Base-by-base conservation (phyloP, 768 basidiomycete species). In the Leccinum pellstonianum region DNA sequence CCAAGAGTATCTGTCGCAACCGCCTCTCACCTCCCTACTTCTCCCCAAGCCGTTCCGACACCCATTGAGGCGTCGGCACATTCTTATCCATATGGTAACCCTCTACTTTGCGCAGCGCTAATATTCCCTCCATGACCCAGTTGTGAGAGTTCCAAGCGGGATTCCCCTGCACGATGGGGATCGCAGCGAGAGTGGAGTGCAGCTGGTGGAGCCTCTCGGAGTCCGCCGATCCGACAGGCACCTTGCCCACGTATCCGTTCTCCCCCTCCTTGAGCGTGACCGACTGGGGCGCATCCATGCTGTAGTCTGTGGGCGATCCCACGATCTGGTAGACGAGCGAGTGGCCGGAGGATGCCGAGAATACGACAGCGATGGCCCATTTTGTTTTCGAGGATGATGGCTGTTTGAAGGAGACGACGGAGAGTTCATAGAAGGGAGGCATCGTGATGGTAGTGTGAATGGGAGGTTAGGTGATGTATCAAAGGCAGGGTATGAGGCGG, bases 381-480 rank as follows among this genome's bases (percentile, higher is more conserved):
- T 52, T 64, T 8, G 66, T 49, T 58, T 61, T 65, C 15, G 65
- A 56, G 2, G 65, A 53, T n/a, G 69, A 62, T 29, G 63, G 38
- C 35, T 68, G 66, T 3, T 49, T 52, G 55, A 73, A 73, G 46
- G 66, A 68, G 53, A 65, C 73, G 48, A 73, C 65, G 6, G 73
- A 52, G 54, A 73, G 63, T 48, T 73, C 72, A 58, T 75, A 73
- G 58, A 72, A 73, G 19, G 72, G 72, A 43, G 72, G 73, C 72
- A 73, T 73, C 11, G 53, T 56, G 55, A 41, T 49, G 17, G 25
- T 37, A 27, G 47, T 50, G 12, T 15, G 58, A 51, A 19, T 27
- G 58, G 64, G 23, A 25, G 59, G n/a, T 54, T 3, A 38, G 48
- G 33, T 49, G 29, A 29, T 41, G 25, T 21, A 11, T 31, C 4